A percentile compares a stretch with the other conserved stretches of the same genome.
Evolutionary conservation across 1,284 basidiomycete species (phyloP).

Genomic region (Ustilago curta): DNA sequence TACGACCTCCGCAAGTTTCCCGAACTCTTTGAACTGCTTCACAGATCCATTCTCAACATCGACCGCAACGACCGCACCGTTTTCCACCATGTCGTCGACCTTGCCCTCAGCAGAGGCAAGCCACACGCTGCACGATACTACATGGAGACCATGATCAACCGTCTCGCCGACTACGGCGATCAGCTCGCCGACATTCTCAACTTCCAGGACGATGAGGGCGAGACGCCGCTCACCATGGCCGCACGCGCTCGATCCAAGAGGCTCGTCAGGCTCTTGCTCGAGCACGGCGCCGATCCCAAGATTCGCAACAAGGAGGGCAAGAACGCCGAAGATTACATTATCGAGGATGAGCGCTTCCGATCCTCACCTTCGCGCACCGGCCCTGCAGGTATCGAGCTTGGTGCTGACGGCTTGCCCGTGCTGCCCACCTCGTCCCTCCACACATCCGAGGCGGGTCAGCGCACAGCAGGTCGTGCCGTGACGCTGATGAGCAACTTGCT

Average conservation of each 20-base stretch:
- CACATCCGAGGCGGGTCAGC: conserved; percentile 86
- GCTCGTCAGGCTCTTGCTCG: conserved; percentile 94
- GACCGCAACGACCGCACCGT: conserved; percentile 98
- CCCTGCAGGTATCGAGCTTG: conserved; percentile 44
- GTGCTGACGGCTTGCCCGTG: conserved; percentile 38
- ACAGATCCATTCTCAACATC: conserved; percentile 97
- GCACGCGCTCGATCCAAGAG: conserved; percentile 95
- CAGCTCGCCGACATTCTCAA: conserved; percentile 99
- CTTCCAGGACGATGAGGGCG: conserved; percentile 98
- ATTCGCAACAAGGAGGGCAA: conserved; percentile 95
- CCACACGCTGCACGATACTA: conserved; percentile 98
- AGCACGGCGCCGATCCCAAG: conserved; percentile 97
- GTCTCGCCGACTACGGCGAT: conserved; percentile 93
- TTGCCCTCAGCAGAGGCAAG: conserved; percentile 98
- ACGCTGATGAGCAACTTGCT: conserved; percentile 88
- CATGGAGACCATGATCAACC: conserved; percentile 93
- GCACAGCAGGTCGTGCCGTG: conserved; percentile 79
- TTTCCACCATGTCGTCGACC: conserved; percentile 97
- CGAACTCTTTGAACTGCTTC: conserved; percentile 94
- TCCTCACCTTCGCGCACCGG: conserved; percentile 76
- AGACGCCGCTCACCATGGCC: conserved; percentile 96
- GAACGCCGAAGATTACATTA: conserved; percentile 97
- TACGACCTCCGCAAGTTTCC: conserved; percentile 99
- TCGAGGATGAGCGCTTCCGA: conserved; percentile 97
- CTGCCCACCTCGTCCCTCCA: conserved; percentile 73